Evolutionary conservation across 495 filamentous ascomycete species (phyloP).

Genomic region (Daldinia decipiens): DNA sequence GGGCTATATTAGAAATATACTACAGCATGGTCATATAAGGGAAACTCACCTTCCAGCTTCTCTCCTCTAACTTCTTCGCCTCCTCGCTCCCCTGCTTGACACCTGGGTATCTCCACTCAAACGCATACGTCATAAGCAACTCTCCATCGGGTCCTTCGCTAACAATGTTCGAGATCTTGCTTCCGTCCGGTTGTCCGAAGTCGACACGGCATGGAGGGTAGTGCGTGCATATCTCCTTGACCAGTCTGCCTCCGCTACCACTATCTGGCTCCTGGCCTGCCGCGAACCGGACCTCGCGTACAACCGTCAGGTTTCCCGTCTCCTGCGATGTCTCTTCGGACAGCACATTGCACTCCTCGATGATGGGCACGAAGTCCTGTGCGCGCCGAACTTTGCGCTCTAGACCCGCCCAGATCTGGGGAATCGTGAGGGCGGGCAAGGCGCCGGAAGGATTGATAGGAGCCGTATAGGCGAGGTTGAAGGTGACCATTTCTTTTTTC

Average conservation of each 20-base stretch:
- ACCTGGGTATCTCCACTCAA: constrained; percentile 51
- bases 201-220: constrained; percentile 51
- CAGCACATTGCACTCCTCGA: constrained; percentile 50
- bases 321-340: constrained; percentile 33
- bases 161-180: constrained; percentile 51
- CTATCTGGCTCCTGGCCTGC: constrained; percentile 25
- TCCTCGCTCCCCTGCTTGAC: constrained; percentile 47
- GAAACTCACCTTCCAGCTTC: constrained; percentile 48
- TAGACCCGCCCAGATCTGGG: constrained; percentile 56
- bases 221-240: constrained; percentile 46
- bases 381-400: constrained; percentile 53
- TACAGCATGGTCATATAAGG: neutral
- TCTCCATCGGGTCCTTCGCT: constrained; percentile 46
- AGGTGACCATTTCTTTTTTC: constrained; percentile 47
- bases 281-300: constrained; percentile 48
- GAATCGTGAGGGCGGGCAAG: constrained; percentile 44
- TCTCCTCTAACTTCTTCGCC: constrained; percentile 44
- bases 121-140: constrained; percentile 54
- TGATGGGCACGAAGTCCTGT: constrained; percentile 54
- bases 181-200: constrained; percentile 52
- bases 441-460: constrained; percentile 52
- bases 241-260: neutral
- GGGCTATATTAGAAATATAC: neutral
- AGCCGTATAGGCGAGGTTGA: constrained; percentile 56
- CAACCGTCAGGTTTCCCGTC: constrained; percentile 38